Evolutionary conservation across 2,329 filamentous ascomycete species (phyloP).

Genomic region (Claviceps lovelessii): DNA sequence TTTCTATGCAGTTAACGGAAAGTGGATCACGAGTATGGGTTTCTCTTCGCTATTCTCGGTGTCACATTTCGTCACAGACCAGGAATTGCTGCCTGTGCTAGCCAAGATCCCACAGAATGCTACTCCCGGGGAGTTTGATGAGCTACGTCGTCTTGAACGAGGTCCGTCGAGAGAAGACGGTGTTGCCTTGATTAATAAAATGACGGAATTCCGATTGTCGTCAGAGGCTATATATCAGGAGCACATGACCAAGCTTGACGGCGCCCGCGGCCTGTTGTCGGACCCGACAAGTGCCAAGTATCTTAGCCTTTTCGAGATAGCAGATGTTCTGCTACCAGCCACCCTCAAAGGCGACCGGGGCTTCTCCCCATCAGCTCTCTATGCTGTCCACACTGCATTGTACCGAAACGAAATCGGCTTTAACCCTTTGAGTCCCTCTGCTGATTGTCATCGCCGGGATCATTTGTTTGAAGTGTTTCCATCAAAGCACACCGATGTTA

Average conservation of each 20-base stretch:
- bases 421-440: conserved; percentile 33
- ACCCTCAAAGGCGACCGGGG: conserved; percentile 20
- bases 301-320: conserved; percentile 37
- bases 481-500: conserved; percentile 14
- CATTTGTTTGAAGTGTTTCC: conserved; percentile 45
- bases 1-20: conserved; percentile 39
- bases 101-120: conserved; percentile 15
- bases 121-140: conserved; percentile 17
- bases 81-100: conserved; percentile 27
- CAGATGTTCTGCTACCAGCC: conserved; percentile 27
- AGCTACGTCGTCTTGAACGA: conserved; percentile 18
- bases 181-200: conserved; percentile 29
- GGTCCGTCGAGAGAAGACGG: conserved; percentile 32
- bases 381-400: conserved; percentile 56
- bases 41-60: conserved; percentile 36
- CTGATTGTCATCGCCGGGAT: conserved; percentile 32
- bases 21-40: conserved; percentile 29
- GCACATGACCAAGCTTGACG: conserved; percentile 34
- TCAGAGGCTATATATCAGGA: conserved; percentile 32
- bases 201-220: conserved; percentile 30
- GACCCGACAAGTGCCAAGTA: conserved; percentile 24
- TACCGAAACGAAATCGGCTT: conserved; percentile 46
- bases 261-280: conserved; percentile 27
- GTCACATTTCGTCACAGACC: conserved; percentile 27
- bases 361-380: conserved; percentile 38